Base-by-base conservation (phyloP, 2,329 filamentous ascomycete genomes). In the Thermothelomyces thermophilus region DNA sequence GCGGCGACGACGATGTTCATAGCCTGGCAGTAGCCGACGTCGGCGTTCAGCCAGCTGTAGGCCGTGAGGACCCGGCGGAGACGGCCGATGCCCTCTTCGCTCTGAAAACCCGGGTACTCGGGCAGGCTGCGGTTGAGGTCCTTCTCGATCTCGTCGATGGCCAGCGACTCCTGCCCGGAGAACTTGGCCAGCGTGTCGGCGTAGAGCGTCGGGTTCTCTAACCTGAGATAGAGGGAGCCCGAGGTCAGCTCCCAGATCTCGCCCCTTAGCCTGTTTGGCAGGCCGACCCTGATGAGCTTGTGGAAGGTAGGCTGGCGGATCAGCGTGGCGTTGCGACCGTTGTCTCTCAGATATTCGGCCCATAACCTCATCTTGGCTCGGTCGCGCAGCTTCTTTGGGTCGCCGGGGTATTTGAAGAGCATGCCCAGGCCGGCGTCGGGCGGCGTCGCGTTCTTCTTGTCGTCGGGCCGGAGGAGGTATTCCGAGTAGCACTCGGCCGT, bases 1-100 rank as follows among this genome's bases (percentile, higher is more conserved):
- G 93, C 93, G 16, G 93, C 93, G 48, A 96, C 91, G 30, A 98
- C 93, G 60, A 98, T 98, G 68, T 98, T 98, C 93, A 98, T 98
- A 55, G 93, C 93, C 70, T 98, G 93, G 67, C 93, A 98, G 69
- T 98, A 98, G 58, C 93, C 93, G 48, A 98, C 90, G 58, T 96
- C 90, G 46, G 87, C 80, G 62, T 98, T 93, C 42, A 85, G 87
- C 93, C 93, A 98, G 70, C 90, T 96, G 72, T 98, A 98, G 4
- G 93, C 93, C 1, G 91, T 97, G 48, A 98, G 75, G 33, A 98
- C 93, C 51, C 91, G 80, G 52, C 93, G 83, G 55, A 98, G 74
- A 17, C 93, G 80, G 39, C 84, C 88, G 57, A 98, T 98, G 14
- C 93, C 93, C 62, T 96, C 90, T 66, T 95, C 87, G 63, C 86